phyloP scores from a whole-genome alignment of 2,329 filamentous ascomycete genomes.

The Colletotrichum limetticola region DNA sequence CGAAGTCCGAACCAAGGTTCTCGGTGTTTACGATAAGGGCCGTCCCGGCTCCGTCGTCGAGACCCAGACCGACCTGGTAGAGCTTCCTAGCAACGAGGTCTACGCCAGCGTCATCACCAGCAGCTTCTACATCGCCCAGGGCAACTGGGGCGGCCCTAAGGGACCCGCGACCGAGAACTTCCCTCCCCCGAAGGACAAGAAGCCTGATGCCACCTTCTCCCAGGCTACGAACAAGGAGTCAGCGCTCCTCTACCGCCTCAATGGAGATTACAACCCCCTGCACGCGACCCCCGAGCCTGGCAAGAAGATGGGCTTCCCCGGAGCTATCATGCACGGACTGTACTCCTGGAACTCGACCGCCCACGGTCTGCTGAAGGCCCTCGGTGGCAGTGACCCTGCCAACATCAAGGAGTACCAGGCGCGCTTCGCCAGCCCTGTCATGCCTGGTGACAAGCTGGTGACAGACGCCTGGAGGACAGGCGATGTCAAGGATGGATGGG shows the following conservation, averaged over 20 bases:
- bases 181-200: conserved; percentile 77
- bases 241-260: conserved; percentile 82
- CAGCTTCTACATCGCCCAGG: conserved; percentile 83
- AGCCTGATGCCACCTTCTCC: conserved; percentile 76
- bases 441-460: conserved; percentile 83
- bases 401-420: conserved; percentile 92
- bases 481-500: conserved; percentile 71
- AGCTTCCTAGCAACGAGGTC: conserved; percentile 73
- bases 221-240: conserved; percentile 79
- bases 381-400: conserved; percentile 81
- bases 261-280: conserved; percentile 94
- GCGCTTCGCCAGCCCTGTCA: conserved; percentile 85
- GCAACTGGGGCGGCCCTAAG: conserved; percentile 89
- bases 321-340: conserved; percentile 88
- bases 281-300: conserved; percentile 89
- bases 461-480: conserved; percentile 86
- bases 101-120: conserved; percentile 77
- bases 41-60: conserved; percentile 85
- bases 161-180: conserved; percentile 83
- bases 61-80: conserved; percentile 80
- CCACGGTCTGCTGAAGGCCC: conserved; percentile 76
- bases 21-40: conserved; percentile 92
- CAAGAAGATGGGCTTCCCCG: conserved; percentile 90
- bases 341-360: conserved; percentile 86
- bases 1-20: conserved; percentile 79